Evolutionary conservation across 768 basidiomycete genomes (phyloP), one percentile per base, ranked within the genome.

Genomic region (Leccinellum luteum): DNA sequence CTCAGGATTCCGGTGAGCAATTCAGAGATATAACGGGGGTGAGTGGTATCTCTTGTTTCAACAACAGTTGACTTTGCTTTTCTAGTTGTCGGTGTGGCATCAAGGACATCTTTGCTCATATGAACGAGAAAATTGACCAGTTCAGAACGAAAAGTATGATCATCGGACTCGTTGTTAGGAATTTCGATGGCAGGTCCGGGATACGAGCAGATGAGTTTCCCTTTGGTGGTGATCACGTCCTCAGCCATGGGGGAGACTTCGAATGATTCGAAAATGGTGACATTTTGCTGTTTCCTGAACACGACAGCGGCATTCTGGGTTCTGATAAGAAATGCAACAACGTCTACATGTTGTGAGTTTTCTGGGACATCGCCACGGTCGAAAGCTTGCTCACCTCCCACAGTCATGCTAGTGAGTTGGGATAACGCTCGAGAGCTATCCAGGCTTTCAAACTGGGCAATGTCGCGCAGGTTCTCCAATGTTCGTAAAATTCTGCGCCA

Each of bases 1-100:
- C 73, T 71, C 13, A 80, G 68, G 55, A 83, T 79, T 21, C 75
- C 76, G 12, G 72, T 72, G 14, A 83, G 67, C 5, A 82, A 64
- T 53, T 78, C 70, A 1, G 49, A 31, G n/a, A 50, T 50, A 21
- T 50, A 50, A 9, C 49, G 49, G 13, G 49, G 49, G 31, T 50
- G 49, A 4, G 49, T 32, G 19, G 49, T 50, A 21, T 50, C 49
- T 7, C 49, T 28, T 8, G 49, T 13, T 50, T 50, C 49, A 17
- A 7, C 6, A 14, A 19, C 49, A 13, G n/a, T 50, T 10, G 28
- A 32, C 12, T 31, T n/a, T n/a, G 48, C 49, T 28, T 50, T 50
- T 9, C 17, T 10, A 50, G 17, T 32, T 23, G 49, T 50, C 1
- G 49, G n/a, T n/a, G 78, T 75, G 5, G 73, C 65, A 38, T 72